Base-by-base conservation (phyloP, 176 grass and related monocot genomes). In the Puya raimondii region DNA sequence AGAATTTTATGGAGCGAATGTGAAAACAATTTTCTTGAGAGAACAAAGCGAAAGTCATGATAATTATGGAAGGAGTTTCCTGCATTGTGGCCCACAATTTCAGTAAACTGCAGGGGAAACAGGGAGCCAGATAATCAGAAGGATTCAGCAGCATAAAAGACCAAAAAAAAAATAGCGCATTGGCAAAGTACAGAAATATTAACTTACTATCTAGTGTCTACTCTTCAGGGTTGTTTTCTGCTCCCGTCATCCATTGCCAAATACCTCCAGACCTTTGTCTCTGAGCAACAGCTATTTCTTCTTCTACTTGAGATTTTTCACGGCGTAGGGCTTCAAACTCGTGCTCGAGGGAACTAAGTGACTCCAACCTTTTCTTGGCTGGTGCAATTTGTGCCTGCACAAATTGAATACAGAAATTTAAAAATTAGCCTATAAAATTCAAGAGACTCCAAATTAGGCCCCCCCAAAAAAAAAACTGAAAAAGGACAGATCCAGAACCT, bases 161-260 rank as follows among this genome's bases (percentile, higher is more conserved):
- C 33, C 33, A 42, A 42, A 42, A 42, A 42, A 42, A 1, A n/a
- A n/a, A n/a, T 33, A 33, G 29, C 29, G 29, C 29, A 4, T 33
- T 4, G 13, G 13, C 7, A 12, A 15, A 15, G n/a, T 56, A n/a
- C n/a, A 59, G n/a, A 15, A 71, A 53, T 33, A 33, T 33, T 33
- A 33, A 33, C 29, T 48, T 74, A 12, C 22, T 33, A 67, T 64
- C 75, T 90, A 92, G 85, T 75, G 75, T 97, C 90, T 76, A 78
- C 69, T 69, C 1, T 69, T 88, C 86, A 16, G 74, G 83, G 49
- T 70, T 75, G 59, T 90, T 73, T 17, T 81, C 50, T 79, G 81
- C 79, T 67, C 94, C 82, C 49, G 86, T 76, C 82, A 97, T 77
- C 93, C 89, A 97, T 69, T 97, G 82, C 93, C 89, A 92, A 47